These are phyloP conservation scores for Salvia hispanica DNA, from an alignment of 257 asterid species.

Conservation along the genomic window DNA sequence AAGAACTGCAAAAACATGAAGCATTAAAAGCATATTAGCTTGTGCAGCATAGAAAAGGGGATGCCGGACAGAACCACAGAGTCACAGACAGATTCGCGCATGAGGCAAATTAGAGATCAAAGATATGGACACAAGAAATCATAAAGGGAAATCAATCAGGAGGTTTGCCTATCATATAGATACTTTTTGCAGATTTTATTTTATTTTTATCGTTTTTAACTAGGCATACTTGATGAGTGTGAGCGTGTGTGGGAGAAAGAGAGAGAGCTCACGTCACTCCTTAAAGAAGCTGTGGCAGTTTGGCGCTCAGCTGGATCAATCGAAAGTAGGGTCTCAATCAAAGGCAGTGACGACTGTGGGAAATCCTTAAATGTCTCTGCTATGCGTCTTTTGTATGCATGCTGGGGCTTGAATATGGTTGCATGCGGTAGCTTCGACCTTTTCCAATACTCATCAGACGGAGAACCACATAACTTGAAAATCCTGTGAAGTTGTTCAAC, in stretches of 20 bases:
- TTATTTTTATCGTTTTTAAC: not conserved
- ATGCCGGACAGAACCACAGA: not conserved
- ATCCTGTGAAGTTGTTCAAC: slow-evolving; percentile 67
- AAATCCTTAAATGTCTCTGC: slow-evolving; percentile 50
- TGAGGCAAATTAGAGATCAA: not conserved
- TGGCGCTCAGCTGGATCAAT: slow-evolving; percentile 55
- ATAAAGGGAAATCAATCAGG: not conserved
- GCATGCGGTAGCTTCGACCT: slow-evolving; percentile 50
- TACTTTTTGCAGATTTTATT: not conserved
- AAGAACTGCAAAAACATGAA: slow-evolving; percentile 45
- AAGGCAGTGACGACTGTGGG: slow-evolving; percentile 45
- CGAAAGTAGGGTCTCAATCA: slow-evolving; percentile 54
- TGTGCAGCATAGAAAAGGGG: not conserved
- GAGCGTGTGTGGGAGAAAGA: not conserved
- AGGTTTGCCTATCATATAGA: not conserved
- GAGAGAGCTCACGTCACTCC: slow-evolving; percentile 45
- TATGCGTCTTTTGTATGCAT: slow-evolving; percentile 49
- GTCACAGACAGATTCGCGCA: not conserved
- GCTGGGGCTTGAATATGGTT: slow-evolving; percentile 50
- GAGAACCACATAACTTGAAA: slow-evolving; percentile 70
- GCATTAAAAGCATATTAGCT: slow-evolving; percentile 1
- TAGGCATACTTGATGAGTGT: not conserved
- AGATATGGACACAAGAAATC: not conserved
- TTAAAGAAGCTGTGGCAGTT: slow-evolving; percentile 55
- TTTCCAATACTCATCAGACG: slow-evolving; percentile 63